Conservation (phyloP, 108 stramenopile species). For the Fragilaria radians region DNA sequence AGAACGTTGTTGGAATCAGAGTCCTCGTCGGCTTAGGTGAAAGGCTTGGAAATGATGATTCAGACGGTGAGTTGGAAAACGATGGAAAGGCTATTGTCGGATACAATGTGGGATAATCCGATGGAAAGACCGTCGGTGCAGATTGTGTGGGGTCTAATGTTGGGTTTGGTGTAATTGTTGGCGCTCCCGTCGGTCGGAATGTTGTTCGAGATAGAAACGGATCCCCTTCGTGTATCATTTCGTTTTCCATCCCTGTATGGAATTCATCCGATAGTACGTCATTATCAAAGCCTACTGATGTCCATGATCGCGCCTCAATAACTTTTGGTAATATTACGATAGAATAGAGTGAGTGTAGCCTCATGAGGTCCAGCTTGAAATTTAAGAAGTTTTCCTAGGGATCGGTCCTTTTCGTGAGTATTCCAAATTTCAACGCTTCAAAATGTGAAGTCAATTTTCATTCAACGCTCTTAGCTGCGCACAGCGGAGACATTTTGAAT, state of each 20-base stretch:
- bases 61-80: not conserved
- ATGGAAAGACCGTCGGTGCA: not conserved
- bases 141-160: not conserved
- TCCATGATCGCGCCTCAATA: not conserved
- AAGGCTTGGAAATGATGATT: not conserved
- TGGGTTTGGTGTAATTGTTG: not conserved
- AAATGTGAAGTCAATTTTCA: no score
- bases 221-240: not conserved
- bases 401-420: no score
- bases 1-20: not conserved
- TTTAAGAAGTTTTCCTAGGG: no score
- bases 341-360: no score
- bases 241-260: not conserved
- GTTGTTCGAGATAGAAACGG: slow-evolving; percentile 2
- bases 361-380: no score
- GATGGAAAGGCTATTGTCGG: slow-evolving; percentile 1
- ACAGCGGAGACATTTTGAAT: no score
- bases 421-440: no score
- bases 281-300: not conserved
- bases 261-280: not conserved
- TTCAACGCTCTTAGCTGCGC: no score
- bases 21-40: not conserved
- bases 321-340: no score
- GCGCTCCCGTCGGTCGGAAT: not conserved
- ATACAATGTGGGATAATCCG: not conserved